Percentiles rank a stretch among this genome's conserved stretches.
Conservation (phyloP, 2,329 filamentous ascomycete species). For the Aspergillus ustus region DNA sequence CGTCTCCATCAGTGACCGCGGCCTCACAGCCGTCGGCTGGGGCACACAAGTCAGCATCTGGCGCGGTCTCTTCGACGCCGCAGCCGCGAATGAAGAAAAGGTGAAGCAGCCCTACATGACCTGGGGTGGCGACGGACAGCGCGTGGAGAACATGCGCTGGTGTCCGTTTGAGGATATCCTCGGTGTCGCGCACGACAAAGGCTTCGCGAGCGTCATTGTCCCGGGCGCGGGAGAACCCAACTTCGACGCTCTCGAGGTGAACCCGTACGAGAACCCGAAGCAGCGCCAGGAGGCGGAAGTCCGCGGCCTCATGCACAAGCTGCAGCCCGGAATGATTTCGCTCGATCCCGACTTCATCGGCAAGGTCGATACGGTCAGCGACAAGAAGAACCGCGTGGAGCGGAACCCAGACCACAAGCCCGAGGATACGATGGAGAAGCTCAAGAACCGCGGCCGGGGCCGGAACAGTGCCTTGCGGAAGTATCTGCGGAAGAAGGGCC, state of each 20-base stretch:
- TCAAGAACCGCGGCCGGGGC: slow-evolving; percentile 79
- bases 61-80: slow-evolving; percentile 84
- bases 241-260: slow-evolving; percentile 89
- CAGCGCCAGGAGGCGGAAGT: slow-evolving; percentile 94
- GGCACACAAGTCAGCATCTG: slow-evolving; percentile 88
- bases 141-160: slow-evolving; percentile 82
- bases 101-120: slow-evolving; percentile 88
- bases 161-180: slow-evolving; percentile 95
- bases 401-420: slow-evolving; percentile 76
- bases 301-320: slow-evolving; percentile 86
- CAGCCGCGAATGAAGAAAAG: slow-evolving; percentile 72
- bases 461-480: slow-evolving; percentile 88
- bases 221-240: slow-evolving; percentile 97
- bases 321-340: slow-evolving; percentile 96
- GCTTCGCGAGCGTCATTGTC: slow-evolving; percentile 87
- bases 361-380: slow-evolving; percentile 78
- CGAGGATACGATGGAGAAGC: slow-evolving; percentile 60
- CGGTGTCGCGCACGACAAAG: slow-evolving; percentile 79
- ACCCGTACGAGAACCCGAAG: slow-evolving; percentile 92
- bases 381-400: slow-evolving; percentile 76
- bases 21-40: slow-evolving; percentile 87
- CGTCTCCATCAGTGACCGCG: slow-evolving; percentile 85
- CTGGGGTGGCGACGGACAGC: slow-evolving; percentile 85
- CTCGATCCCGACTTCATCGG: slow-evolving; percentile 92
- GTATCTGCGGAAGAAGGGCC: slow-evolving; percentile 87